These are phyloP conservation scores for Xerocomus amazonicus DNA, from an alignment of 1,284 basidiomycete species.

Conservation along the genomic window DNA sequence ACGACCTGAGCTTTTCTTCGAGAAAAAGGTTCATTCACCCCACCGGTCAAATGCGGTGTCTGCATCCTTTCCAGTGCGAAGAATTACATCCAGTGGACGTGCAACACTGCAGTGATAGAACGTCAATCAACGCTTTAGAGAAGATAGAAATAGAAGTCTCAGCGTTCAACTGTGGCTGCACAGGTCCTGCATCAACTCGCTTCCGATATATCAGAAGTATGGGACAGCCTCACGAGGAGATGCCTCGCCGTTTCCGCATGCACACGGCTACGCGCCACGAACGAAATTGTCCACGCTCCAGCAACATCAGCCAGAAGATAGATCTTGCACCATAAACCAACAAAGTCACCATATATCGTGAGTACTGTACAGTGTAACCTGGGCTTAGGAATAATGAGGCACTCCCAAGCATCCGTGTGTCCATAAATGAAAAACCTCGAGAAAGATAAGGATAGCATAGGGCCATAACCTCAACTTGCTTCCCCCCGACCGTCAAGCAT, in stretches of 20 bases:
- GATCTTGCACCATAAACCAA: constrained; percentile 1
- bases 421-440: constrained; percentile 17
- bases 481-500: constrained; percentile 20
- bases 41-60: constrained; percentile 5
- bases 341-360: constrained; percentile 18
- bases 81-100: background rate
- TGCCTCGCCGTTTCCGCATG: constrained; percentile 20
- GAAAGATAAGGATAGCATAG: constrained; percentile 22
- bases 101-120: constrained; percentile 9
- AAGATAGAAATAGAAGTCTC: constrained; percentile 13
- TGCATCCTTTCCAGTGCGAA: constrained; percentile 9
- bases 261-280: constrained; percentile 1
- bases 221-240: constrained; percentile 4
- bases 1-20: too few relatives aligned
- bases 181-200: constrained; percentile 2
- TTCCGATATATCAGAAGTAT: constrained; percentile 17
- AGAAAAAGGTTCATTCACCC: background rate
- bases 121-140: background rate
- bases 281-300: background rate
- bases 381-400: constrained; percentile 8
- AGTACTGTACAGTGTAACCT: constrained; percentile 29
- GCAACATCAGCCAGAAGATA: background rate
- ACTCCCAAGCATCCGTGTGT: constrained; percentile 12
- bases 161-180: constrained; percentile 1
- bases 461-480: constrained; percentile 13